Evolutionary conservation across 352 stramenopile species (phyloP).

Genomic region (Phytopythium helicoides): DNA sequence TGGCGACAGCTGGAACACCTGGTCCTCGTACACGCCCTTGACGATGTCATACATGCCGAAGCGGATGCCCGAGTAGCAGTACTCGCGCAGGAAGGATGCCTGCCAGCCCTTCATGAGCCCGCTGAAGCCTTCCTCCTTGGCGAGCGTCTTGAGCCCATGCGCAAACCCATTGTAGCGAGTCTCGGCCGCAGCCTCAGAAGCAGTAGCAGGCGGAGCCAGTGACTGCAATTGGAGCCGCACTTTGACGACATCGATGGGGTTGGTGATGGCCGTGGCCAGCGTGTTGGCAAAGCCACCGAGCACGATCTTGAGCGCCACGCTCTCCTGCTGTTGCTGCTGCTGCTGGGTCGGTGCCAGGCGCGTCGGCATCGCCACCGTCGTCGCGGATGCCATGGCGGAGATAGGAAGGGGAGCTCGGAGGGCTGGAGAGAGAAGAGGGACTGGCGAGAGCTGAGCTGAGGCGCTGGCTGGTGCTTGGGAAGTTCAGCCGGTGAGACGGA

Average conservation of each 20-base stretch:
- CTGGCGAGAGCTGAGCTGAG: too few species aligned
- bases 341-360: constrained; percentile 18
- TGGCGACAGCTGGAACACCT: constrained; percentile 37
- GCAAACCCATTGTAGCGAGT: constrained; percentile 61
- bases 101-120: constrained; percentile 60
- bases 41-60: constrained; percentile 79
- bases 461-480: too few species aligned
- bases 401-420: neutral
- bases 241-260: constrained; percentile 65
- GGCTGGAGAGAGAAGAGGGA: neutral
- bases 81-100: constrained; percentile 63
- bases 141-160: constrained; percentile 52
- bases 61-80: constrained; percentile 75
- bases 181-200: neutral
- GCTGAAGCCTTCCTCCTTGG: constrained; percentile 50
- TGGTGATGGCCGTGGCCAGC: constrained; percentile 35
- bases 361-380: constrained; percentile 11
- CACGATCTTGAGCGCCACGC: constrained; percentile 51
- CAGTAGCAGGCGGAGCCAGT: constrained; percentile 7
- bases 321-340: constrained; percentile 37
- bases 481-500: too few species aligned
- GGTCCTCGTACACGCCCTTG: constrained; percentile 68
- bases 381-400: neutral
- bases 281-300: constrained; percentile 57
- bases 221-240: constrained; percentile 35